These are phyloP conservation scores for Sugiyamaella pinicola DNA, from an alignment of 1,139 yeast species.

Conservation along the genomic window DNA sequence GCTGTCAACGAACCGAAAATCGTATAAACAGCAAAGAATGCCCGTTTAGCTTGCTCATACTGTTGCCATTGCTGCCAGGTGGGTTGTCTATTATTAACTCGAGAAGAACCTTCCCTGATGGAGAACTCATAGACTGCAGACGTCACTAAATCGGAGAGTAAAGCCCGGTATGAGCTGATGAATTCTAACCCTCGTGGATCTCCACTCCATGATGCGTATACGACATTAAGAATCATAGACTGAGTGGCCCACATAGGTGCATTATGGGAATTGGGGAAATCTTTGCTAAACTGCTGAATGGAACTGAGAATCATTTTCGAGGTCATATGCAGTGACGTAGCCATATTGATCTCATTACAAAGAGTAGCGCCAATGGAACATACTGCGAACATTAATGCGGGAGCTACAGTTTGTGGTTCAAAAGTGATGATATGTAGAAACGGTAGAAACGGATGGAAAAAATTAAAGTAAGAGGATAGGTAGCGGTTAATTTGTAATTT, in stretches of 20 bases:
- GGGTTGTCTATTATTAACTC: slow-evolving; percentile 8
- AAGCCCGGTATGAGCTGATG: slow-evolving; percentile 34
- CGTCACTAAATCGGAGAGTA: slow-evolving; percentile 32
- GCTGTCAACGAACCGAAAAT: slow-evolving; percentile 39
- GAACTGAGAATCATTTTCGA: slow-evolving; percentile 35
- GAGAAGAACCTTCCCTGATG: slow-evolving; percentile 9
- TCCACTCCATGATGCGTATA: slow-evolving; percentile 41
- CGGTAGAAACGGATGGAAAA: slow-evolving; percentile 43
- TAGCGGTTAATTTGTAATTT: slow-evolving; percentile 39
- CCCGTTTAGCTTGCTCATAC: slow-evolving; percentile 39
- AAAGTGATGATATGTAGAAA: slow-evolving; percentile 42
- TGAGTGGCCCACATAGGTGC: slow-evolving; percentile 40
- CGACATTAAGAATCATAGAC: slow-evolving; percentile 36
- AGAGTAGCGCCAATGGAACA: slow-evolving; percentile 43
- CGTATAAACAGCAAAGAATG: slow-evolving; percentile 39
- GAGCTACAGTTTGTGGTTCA: slow-evolving; percentile 38
- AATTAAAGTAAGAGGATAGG: slow-evolving; percentile 40
- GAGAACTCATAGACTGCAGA: slow-evolving; percentile 26
- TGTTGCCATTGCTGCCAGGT: slow-evolving; percentile 38
- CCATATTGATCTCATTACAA: slow-evolving; percentile 38
- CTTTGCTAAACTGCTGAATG: slow-evolving; percentile 32
- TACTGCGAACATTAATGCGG: slow-evolving; percentile 40
- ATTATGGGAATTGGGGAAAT: slow-evolving; percentile 30
- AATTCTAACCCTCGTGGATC: slow-evolving; percentile 40
- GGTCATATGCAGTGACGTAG: slow-evolving; percentile 35